A percentile compares a stretch with the other conserved stretches of the same genome.
Conservation (phyloP, 2,329 filamentous ascomycete genomes). For the Thermoascus crustaceus region DNA sequence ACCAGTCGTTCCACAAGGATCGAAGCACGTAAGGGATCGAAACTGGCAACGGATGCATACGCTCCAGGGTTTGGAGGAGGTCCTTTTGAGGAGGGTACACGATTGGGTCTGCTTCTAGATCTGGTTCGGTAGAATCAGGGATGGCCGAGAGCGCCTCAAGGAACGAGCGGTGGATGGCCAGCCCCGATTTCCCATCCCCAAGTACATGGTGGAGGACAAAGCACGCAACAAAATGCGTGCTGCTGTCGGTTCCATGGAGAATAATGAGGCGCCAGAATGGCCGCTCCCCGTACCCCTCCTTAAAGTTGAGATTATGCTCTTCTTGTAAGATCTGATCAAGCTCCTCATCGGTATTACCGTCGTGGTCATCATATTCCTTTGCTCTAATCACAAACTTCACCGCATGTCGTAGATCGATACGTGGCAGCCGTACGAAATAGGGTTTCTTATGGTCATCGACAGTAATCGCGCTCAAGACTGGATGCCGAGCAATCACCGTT, state of each 20-base stretch:
- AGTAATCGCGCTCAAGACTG: neutral
- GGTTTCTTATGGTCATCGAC: neutral
- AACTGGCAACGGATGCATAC: neutral
- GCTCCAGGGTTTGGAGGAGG: neutral
- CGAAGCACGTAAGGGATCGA: neutral
- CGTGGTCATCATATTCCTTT: neutral
- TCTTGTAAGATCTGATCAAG: neutral
- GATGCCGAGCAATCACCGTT: neutral
- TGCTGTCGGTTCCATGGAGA: neutral
- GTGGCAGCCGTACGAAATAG: neutral
- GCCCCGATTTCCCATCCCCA: constrained; percentile 4
- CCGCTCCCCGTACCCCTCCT: neutral
- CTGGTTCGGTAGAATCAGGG: neutral
- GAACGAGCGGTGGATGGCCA: constrained; percentile 1
- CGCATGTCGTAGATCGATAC: neutral
- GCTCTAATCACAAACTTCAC: neutral
- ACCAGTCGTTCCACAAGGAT: neutral
- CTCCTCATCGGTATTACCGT: neutral
- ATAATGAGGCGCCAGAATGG: neutral
- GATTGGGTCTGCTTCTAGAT: neutral
- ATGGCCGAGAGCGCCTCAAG: neutral
- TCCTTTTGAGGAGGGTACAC: neutral
- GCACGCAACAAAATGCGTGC: neutral
- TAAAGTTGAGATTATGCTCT: neutral
- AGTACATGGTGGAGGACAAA: constrained; percentile 3